phyloP scores from a whole-genome alignment of 2,329 filamentous ascomycete genomes.

The Fusarium pseudograminearum region DNA sequence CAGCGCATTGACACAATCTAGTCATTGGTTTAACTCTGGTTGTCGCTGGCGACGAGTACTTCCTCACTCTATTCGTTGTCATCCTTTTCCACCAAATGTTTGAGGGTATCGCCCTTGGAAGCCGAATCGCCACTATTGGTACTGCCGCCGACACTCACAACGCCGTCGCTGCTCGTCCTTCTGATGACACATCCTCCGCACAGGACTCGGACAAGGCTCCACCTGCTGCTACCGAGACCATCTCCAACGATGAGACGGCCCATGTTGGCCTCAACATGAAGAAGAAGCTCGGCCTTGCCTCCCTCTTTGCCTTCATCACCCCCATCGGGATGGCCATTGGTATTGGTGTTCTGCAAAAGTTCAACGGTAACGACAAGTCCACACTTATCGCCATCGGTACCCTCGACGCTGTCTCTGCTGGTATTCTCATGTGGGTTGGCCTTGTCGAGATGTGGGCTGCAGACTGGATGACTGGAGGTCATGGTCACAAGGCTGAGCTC shows the following conservation, averaged over 20 bases:
- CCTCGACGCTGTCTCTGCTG: constrained; percentile 78
- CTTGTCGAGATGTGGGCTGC: constrained; percentile 83
- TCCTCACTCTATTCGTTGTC: constrained; percentile 71
- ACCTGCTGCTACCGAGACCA: constrained; percentile 40
- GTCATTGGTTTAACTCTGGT: constrained; percentile 74
- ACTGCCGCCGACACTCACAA: constrained; percentile 37
- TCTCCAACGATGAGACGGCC: constrained; percentile 25
- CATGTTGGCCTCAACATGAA: constrained; percentile 51
- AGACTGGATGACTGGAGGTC: constrained; percentile 73
- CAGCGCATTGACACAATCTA: constrained; percentile 45
- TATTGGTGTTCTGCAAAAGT: constrained; percentile 75
- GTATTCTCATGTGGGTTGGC: constrained; percentile 83
- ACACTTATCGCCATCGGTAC: constrained; percentile 80
- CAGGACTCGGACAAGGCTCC: constrained; percentile 48
- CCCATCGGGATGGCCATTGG: constrained; percentile 86
- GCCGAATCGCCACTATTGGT: constrained; percentile 73
- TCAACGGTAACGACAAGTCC: constrained; percentile 78
- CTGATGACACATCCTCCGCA: constrained; percentile 26
- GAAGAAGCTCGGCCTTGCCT: constrained; percentile 71
- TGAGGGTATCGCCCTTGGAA: constrained; percentile 79
- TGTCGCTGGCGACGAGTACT: constrained; percentile 68
- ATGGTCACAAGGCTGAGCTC: constrained; percentile 61
- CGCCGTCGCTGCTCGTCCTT: constrained; percentile 40
- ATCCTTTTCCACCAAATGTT: constrained; percentile 85
- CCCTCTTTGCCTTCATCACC: constrained; percentile 76